Percentiles rank a stretch among this genome's conserved stretches.
phyloP scores from a whole-genome alignment of 192 early-diverging fungal species.

The Haplosporangium gracile region DNA sequence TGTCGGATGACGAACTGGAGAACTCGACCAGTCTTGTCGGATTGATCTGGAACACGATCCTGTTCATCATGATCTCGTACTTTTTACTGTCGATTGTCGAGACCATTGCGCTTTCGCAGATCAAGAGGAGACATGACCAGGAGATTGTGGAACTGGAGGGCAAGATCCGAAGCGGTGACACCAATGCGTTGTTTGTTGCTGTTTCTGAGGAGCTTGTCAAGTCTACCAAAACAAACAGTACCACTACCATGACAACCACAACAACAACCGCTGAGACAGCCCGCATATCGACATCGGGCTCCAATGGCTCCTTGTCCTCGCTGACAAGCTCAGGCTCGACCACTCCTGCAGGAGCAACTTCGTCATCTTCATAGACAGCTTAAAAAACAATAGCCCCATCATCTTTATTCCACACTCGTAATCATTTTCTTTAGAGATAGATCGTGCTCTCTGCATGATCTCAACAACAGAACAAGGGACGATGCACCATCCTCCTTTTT shows the following conservation, averaged over 20 bases:
- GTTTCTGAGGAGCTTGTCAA: constrained; percentile 35
- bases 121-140: constrained; percentile 67
- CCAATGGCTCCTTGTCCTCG: background rate
- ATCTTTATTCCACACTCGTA: background rate
- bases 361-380: background rate
- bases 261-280: background rate
- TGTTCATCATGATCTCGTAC: constrained; percentile 86
- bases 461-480: background rate
- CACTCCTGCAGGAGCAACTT: background rate
- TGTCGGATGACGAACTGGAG: constrained; percentile 37
- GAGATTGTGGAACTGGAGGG: constrained; percentile 54
- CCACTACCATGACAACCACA: background rate
- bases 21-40: constrained; percentile 69
- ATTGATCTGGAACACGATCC: constrained; percentile 82
- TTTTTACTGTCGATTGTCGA: constrained; percentile 89
- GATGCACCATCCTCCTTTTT: background rate
- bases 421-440: background rate
- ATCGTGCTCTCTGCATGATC: background rate
- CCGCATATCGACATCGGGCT: background rate
- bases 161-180: constrained; percentile 50
- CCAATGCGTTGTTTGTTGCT: constrained; percentile 34
- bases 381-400: background rate
- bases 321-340: background rate
- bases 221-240: constrained; percentile 7
- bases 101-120: constrained; percentile 81